Conservation (phyloP, 2,329 filamentous ascomycete genomes). For the Cladosporium sp. region DNA sequence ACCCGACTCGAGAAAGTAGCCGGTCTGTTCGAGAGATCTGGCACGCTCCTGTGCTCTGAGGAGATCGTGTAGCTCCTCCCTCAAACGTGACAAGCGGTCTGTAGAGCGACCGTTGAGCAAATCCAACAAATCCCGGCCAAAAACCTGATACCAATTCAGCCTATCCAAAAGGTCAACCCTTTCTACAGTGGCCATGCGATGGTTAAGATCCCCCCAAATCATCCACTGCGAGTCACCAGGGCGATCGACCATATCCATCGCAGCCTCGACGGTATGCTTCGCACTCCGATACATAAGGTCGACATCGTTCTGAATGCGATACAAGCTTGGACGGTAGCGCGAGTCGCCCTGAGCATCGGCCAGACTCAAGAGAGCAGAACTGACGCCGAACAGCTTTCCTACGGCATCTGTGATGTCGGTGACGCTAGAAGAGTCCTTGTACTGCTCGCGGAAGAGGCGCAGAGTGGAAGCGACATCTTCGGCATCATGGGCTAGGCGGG, state of each 20-base stretch:
- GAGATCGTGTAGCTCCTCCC: neutral
- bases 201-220: constrained; percentile 48
- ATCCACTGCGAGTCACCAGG: constrained; percentile 38
- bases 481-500: constrained; percentile 42
- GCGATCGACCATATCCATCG: constrained; percentile 44
- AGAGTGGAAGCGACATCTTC: constrained; percentile 51
- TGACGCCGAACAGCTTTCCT: constrained; percentile 51
- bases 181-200: constrained; percentile 43
- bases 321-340: constrained; percentile 35
- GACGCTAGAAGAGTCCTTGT: constrained; percentile 38
- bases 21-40: neutral
- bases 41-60: neutral
- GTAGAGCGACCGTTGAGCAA: neutral
- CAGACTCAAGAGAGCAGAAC: constrained; percentile 45
- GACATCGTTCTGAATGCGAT: constrained; percentile 43
- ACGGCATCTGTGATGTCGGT: constrained; percentile 52
- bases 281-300: constrained; percentile 46
- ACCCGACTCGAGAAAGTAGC: neutral
- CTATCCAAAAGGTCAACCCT: constrained; percentile 43
- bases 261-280: constrained; percentile 47
- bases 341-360: constrained; percentile 40
- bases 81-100: constrained; percentile 5
- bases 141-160: constrained; percentile 47
- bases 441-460: constrained; percentile 41
- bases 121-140: constrained; percentile 36